phyloP scores from a whole-genome alignment of 129 eudicot species.

The Dittrichia graveolens region DNA sequence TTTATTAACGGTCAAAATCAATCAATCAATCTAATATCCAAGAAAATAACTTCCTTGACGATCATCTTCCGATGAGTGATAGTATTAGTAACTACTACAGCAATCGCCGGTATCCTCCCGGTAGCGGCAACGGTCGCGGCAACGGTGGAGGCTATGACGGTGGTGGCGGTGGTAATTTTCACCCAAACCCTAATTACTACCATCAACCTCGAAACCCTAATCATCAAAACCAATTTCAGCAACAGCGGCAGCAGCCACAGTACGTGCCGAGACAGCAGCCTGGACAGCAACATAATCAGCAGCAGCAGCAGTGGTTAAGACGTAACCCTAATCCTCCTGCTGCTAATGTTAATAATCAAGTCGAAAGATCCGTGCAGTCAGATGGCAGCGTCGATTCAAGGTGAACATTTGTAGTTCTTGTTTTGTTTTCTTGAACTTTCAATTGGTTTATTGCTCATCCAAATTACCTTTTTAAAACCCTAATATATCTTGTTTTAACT shows the following conservation, averaged over 20 bases:
- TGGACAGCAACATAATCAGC: conserved; percentile 28
- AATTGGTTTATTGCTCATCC: not conserved
- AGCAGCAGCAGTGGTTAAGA: conserved; percentile 46
- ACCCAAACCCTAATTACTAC: conserved; percentile 39
- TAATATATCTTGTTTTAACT: not conserved
- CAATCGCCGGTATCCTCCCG: conserved; percentile 42
- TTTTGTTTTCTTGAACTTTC: not conserved
- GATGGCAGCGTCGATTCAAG: conserved; percentile 29
- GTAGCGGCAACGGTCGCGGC: conserved; percentile 40
- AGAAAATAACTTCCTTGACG: conserved; percentile 1
- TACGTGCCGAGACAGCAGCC: conserved; percentile 26
- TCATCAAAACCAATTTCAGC: conserved; percentile 16
- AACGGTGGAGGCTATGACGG: conserved; percentile 21
- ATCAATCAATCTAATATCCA: not conserved
- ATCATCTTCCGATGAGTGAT: conserved; percentile 10
- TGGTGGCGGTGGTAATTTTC: conserved; percentile 33
- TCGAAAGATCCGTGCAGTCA: conserved; percentile 33
- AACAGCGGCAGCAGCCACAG: conserved; percentile 29
- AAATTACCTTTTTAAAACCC: not conserved
- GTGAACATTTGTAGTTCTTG: not conserved
- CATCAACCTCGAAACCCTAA: conserved; percentile 30
- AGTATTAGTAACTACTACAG: not conserved
- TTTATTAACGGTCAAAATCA: conserved; percentile 6
- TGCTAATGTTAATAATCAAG: conserved; percentile 20
- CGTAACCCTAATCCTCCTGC: conserved; percentile 27